Evolutionary conservation across 1,284 basidiomycete species (phyloP).

Genomic region (Boletellus sp.): DNA sequence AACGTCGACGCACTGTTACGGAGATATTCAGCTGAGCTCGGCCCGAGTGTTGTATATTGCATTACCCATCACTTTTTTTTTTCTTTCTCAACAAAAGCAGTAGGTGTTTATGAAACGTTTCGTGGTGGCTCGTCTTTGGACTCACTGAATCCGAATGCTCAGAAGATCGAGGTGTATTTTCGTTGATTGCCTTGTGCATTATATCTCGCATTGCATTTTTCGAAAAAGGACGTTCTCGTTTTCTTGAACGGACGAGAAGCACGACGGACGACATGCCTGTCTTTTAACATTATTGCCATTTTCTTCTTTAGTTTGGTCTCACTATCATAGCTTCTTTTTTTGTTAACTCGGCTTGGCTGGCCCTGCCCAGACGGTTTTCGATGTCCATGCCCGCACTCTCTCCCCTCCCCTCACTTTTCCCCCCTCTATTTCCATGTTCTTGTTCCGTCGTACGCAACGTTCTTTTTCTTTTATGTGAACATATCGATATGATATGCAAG

Average conservation of each 20-base stretch:
- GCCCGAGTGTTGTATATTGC: slow-evolving; percentile 10
- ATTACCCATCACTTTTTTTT: slow-evolving; percentile 8
- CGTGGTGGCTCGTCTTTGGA: background rate
- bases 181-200: slow-evolving; percentile 19
- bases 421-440: too few species aligned
- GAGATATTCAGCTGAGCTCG: slow-evolving; percentile 41
- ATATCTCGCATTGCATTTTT: slow-evolving; percentile 29
- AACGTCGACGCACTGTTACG: slow-evolving; percentile 47
- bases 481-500: too few species aligned
- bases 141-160: slow-evolving; percentile 4
- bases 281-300: slow-evolving; percentile 33
- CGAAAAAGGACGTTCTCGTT: slow-evolving; percentile 21
- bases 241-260: slow-evolving; percentile 10
- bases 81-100: slow-evolving; percentile 10
- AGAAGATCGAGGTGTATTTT: slow-evolving; percentile 26
- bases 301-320: slow-evolving; percentile 9
- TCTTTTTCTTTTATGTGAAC: too few species aligned
- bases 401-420: too few species aligned
- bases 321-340: slow-evolving; percentile 5
- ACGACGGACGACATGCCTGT: slow-evolving; percentile 15
- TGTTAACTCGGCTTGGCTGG: too few species aligned
- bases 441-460: too few species aligned
- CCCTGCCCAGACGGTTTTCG: too few species aligned
- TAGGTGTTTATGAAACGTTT: slow-evolving; percentile 8
- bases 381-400: too few species aligned